Conservation (phyloP, 2,329 filamentous ascomycete genomes). For the Alternaria viburni region DNA sequence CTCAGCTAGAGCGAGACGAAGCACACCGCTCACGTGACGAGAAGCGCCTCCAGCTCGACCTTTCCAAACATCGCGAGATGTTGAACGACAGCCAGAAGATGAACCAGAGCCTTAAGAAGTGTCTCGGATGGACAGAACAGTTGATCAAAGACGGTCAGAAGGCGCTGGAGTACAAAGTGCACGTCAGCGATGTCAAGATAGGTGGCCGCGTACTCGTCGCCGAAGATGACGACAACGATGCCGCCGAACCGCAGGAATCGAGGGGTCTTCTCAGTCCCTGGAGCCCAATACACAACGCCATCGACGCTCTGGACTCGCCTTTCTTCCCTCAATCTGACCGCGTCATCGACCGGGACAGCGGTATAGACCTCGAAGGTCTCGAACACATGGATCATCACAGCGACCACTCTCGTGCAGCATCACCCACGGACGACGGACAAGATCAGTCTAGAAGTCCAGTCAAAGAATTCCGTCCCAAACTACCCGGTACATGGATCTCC, state of each 20-base stretch:
- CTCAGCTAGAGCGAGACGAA: conserved; percentile 51
- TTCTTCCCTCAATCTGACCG: conserved; percentile 26
- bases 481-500: conserved; percentile 18
- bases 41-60: conserved; percentile 80
- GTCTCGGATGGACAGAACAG: conserved; percentile 86
- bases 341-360: conserved; percentile 47
- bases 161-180: conserved; percentile 82
- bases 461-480: conserved; percentile 13
- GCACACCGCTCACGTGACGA: conserved; percentile 76
- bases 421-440: neutral
- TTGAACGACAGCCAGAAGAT: conserved; percentile 91
- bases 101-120: conserved; percentile 91
- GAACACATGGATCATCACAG: conserved; percentile 25
- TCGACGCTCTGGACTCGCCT: conserved; percentile 26
- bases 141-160: conserved; percentile 88
- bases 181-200: conserved; percentile 78
- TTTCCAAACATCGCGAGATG: conserved; percentile 86
- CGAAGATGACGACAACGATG: conserved; percentile 68
- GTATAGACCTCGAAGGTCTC: conserved; percentile 42
- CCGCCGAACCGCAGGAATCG: conserved; percentile 21
- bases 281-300: conserved; percentile 38
- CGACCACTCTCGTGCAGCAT: conserved; percentile 2
- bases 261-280: conserved; percentile 46
- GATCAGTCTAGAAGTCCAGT: conserved; percentile 4
- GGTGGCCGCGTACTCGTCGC: conserved; percentile 78